Percentiles rank a stretch among this genome's conserved stretches.
phyloP scores from a whole-genome alignment of 1,284 basidiomycete species.

The Pseudozyma sp. region DNA sequence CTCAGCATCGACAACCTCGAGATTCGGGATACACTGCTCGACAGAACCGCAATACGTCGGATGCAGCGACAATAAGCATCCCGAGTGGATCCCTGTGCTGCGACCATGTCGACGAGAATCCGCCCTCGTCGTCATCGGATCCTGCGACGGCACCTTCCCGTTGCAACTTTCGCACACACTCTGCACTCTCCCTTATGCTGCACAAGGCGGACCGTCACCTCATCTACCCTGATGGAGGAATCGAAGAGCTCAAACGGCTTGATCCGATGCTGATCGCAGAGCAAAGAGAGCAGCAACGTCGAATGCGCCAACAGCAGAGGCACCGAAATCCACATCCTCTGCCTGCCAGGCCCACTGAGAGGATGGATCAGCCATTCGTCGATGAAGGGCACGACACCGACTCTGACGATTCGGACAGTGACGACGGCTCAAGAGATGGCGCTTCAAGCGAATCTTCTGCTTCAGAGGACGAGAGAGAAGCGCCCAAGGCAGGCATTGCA shows the following conservation, averaged over 20 bases:
- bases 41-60: slow-evolving; percentile 7
- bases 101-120: slow-evolving; percentile 39
- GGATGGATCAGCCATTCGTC: not conserved
- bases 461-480: slow-evolving; percentile 2
- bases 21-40: slow-evolving; percentile 33
- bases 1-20: slow-evolving; percentile 36
- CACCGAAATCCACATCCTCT: slow-evolving; percentile 28
- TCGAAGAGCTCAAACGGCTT: slow-evolving; percentile 53
- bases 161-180: slow-evolving; percentile 43
- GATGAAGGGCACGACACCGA: not conserved
- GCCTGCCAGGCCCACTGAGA: not conserved
- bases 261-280: slow-evolving; percentile 63
- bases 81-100: slow-evolving; percentile 30
- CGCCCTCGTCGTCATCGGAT: slow-evolving; percentile 22
- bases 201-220: slow-evolving; percentile 66
- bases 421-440: not conserved
- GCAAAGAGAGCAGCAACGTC: slow-evolving; percentile 50
- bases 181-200: slow-evolving; percentile 52
- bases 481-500: not conserved
- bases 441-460: slow-evolving; percentile 1
- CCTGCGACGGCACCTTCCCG: slow-evolving; percentile 13
- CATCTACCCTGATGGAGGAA: slow-evolving; percentile 62
- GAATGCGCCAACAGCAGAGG: slow-evolving; percentile 20
- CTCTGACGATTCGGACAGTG: not conserved
- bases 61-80: not conserved